Percentiles rank a stretch among this genome's conserved stretches.
Conservation (phyloP, 768 basidiomycete genomes). For the Hericium erinaceus region DNA sequence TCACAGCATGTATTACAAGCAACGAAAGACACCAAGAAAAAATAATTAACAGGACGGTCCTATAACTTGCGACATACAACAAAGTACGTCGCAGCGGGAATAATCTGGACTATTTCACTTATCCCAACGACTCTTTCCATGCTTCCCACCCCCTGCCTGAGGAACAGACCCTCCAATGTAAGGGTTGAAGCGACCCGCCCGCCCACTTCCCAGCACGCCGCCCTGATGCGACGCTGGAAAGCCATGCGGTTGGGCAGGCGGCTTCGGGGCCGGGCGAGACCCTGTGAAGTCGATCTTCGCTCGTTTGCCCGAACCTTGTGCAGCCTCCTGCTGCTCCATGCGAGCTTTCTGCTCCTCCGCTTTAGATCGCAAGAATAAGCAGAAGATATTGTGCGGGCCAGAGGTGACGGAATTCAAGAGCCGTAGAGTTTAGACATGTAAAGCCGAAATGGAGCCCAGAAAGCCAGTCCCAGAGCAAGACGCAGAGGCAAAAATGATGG, state of each 20-base stretch:
- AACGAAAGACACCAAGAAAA: neutral
- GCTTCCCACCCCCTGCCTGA: neutral
- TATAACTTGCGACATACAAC: neutral
- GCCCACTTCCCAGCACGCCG: neutral
- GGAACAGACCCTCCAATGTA: neutral
- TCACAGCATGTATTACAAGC: neutral
- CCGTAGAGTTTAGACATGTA: neutral
- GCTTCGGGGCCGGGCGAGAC: conserved; percentile 11
- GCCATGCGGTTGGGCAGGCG: neutral
- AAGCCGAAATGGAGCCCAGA: neutral
- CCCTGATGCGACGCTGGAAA: conserved; percentile 4
- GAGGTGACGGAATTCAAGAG: neutral
- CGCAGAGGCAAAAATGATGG: neutral
- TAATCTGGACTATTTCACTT: too few relatives aligned
- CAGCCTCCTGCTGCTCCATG: conserved; percentile 31
- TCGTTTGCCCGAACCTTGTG: conserved; percentile 25
- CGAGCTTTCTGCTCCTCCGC: conserved; percentile 33
- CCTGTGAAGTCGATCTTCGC: conserved; percentile 32
- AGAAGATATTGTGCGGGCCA: neutral
- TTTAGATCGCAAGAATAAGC: conserved; percentile 7
- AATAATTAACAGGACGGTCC: neutral
- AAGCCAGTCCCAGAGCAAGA: neutral
- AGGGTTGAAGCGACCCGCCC: conserved; percentile 5
- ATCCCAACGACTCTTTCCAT: neutral
- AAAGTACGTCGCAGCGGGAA: too few relatives aligned